A percentile compares a stretch with the other conserved stretches of the same genome.
Conservation (phyloP, 2,329 filamentous ascomycete species). For the Paraphoma chrysanthemicola region DNA sequence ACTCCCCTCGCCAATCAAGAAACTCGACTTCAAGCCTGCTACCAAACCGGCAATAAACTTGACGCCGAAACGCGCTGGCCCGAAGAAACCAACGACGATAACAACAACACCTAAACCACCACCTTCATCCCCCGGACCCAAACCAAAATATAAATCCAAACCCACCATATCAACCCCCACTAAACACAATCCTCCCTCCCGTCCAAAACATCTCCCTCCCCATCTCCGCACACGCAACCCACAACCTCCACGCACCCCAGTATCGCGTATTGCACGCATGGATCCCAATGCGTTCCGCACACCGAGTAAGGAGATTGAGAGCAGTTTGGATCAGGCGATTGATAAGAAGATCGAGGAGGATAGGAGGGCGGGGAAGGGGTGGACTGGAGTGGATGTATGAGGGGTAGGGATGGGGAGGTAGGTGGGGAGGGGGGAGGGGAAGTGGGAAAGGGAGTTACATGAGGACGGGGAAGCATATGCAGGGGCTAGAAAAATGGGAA, state of each 20-base stretch:
- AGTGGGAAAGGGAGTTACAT: too few relatives aligned
- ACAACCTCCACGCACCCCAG: not conserved
- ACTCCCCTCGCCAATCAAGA: slow-evolving; percentile 5
- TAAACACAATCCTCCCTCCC: too few relatives aligned
- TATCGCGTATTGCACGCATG: not conserved
- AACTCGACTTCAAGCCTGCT: not conserved
- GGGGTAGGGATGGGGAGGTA: slow-evolving; percentile 15
- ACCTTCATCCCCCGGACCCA: not conserved
- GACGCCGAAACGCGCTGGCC: not conserved
- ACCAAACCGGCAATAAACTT: not conserved
- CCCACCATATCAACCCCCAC: not conserved
- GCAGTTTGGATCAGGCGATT: slow-evolving; percentile 29
- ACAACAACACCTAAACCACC: not conserved
- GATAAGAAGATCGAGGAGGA: slow-evolving; percentile 35
- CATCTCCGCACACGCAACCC: not conserved
- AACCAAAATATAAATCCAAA: not conserved
- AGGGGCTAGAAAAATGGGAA: too few relatives aligned
- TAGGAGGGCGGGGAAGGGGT: slow-evolving; percentile 5
- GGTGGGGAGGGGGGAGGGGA: slow-evolving; percentile 14
- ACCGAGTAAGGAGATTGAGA: slow-evolving; percentile 31
- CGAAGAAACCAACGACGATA: not conserved
- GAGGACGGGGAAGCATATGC: too few relatives aligned
- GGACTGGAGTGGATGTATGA: slow-evolving; percentile 11
- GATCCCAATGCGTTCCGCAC: slow-evolving; percentile 25
- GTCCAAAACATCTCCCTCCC: too few relatives aligned